These are phyloP conservation scores for Suillus bovinus DNA, from an alignment of 768 basidiomycete species.

Conservation along the genomic window DNA sequence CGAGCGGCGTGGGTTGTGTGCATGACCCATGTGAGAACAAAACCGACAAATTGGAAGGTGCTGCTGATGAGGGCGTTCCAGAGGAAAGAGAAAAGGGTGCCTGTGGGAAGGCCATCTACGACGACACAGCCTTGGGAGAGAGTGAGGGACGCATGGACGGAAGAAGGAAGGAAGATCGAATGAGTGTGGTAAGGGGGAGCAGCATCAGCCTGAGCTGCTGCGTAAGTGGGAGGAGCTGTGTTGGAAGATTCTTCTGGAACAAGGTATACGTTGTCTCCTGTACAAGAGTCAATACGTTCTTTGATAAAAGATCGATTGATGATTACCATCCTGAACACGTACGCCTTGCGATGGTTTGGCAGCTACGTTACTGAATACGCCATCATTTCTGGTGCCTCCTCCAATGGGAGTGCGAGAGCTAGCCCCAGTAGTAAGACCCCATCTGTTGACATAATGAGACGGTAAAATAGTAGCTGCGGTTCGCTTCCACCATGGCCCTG, in stretches of 20 bases:
- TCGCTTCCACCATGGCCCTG: slow-evolving; percentile 56
- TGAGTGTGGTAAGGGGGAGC: slow-evolving; percentile 99
- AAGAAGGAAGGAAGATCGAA: slow-evolving; percentile 83
- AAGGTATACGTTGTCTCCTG: slow-evolving; percentile 71
- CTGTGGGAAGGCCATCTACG: slow-evolving; percentile 85
- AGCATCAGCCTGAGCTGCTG: slow-evolving; percentile 89
- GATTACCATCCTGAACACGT: slow-evolving; percentile 59
- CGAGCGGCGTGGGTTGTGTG: slow-evolving; percentile 93
- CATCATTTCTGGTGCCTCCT: slow-evolving; percentile 76
- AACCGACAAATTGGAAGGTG: slow-evolving; percentile 97
- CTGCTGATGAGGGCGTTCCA: slow-evolving; percentile 94
- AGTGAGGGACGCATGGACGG: slow-evolving; percentile 46
- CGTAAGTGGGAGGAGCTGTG: slow-evolving; percentile 90
- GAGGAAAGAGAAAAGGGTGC: slow-evolving; percentile 80
- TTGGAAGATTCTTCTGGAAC: slow-evolving; percentile 83
- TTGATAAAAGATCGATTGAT: slow-evolving; percentile 13
- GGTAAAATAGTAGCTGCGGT: slow-evolving; percentile 61
- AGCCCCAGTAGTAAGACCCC: slow-evolving; percentile 47
- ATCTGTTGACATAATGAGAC: slow-evolving; percentile 43
- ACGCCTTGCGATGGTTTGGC: slow-evolving; percentile 75
- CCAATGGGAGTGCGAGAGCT: slow-evolving; percentile 43
- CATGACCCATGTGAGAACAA: slow-evolving; percentile 89
- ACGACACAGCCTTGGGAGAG: slow-evolving; percentile 68
- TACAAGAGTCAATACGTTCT: slow-evolving; percentile 5
- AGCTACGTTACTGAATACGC: slow-evolving; percentile 94